Base-by-base conservation (phyloP, 129 eudicot genomes). In the Smallanthus sonchifolius region DNA sequence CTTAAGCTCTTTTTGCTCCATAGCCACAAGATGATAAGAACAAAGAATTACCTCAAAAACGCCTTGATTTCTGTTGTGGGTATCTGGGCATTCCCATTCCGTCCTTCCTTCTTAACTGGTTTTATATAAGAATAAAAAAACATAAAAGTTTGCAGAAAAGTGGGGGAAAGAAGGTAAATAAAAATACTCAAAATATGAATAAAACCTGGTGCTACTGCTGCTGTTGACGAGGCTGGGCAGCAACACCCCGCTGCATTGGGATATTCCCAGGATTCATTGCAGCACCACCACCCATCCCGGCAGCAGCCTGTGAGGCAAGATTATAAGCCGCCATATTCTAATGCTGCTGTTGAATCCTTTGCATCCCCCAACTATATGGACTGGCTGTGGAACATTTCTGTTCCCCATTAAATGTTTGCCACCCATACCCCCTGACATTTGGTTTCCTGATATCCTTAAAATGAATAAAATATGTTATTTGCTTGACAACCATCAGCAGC, bases 41-140 rank as follows among this genome's bases (percentile, higher is more conserved):
- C 11, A 24, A 30, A 63, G 8, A 75, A 77, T 74, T 72, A 88
- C 92, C 92, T 93, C 84, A 93, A 69, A 84, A 90, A 66, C 98
- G 95, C 81, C 97, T 90, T 32, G 91, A 84, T 78, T 84, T 93
- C 75, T 86, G 97, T 68, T 90, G 98, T 0, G 97, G 98, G 73
- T 93, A 93, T 74, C 97, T 97, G 43, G 89, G 70, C 97, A 90
- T 87, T 67, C 97, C 97, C 92, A 83, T 87, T 59, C 86, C 84
- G 36, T 93, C 98, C 84, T 93, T 93, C 77, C 98, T 90, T 86
- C 98, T 93, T 73, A 84, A 77, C 92, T 87, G 78, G 65, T 78
- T 49, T 10, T 28, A 73, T 34, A 5, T 9, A 60, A 1, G 1
- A 1, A n/a, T 7, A 15, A 15, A 35, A 38, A 11, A 36, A 63